Evolutionary conservation across 345 rosid genomes (phyloP).

Genomic region (Syzygium jambos): DNA sequence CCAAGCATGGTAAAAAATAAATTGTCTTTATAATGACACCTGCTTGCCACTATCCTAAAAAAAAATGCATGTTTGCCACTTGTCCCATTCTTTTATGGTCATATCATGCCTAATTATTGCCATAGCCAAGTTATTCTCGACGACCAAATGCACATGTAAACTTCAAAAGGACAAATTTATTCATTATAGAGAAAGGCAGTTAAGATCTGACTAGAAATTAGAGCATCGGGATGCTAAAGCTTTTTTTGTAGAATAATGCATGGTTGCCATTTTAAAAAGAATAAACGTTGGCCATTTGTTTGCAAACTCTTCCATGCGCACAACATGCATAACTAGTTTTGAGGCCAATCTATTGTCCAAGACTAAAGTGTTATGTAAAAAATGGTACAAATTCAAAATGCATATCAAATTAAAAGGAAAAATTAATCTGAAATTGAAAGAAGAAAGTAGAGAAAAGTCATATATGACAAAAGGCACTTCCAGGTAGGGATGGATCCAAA

Average conservation of each 20-base stretch:
- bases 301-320: neutral
- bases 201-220: neutral
- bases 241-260: neutral
- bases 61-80: neutral
- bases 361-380: neutral
- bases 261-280: neutral
- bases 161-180: neutral
- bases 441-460: no score
- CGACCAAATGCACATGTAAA: neutral
- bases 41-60: neutral
- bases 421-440: neutral
- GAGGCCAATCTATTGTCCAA: neutral
- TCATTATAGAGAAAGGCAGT: neutral
- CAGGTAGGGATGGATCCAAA: neutral
- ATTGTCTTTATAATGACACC: neutral
- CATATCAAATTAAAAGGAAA: neutral
- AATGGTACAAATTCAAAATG: neutral
- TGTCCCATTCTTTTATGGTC: neutral
- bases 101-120: neutral
- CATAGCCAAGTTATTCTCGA: neutral
- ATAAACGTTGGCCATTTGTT: neutral
- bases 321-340: neutral
- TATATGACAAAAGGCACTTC: neutral
- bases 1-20: neutral
- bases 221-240: neutral